These are phyloP conservation scores for Chaetomiaceae sp. DNA, from an alignment of 2,329 filamentous ascomycete genomes.

Conservation along the genomic window DNA sequence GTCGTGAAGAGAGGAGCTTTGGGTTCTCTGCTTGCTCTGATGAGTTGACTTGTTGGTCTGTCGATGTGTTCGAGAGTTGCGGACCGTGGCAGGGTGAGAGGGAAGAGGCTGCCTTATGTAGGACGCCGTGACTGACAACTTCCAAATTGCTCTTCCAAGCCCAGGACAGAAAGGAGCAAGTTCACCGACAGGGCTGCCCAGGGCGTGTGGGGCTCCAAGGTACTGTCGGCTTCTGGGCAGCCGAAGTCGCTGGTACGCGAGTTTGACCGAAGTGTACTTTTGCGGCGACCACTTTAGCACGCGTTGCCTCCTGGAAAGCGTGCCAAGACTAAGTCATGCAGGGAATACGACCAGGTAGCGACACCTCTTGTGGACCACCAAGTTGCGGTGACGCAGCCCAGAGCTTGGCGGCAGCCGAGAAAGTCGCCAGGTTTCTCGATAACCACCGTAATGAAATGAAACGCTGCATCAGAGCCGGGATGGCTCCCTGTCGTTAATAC, in stretches of 20 bases:
- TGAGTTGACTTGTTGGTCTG: conserved; percentile 19
- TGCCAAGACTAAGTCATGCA: conserved; percentile 18
- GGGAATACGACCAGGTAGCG: conserved; percentile 16
- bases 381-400: conserved; percentile 31
- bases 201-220: conserved; percentile 20
- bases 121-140: conserved; percentile 22
- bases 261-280: conserved; percentile 16
- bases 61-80: conserved; percentile 20
- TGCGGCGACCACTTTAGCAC: background rate
- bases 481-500: conserved; percentile 22
- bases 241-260: conserved; percentile 20
- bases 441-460: conserved; percentile 25
- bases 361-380: conserved; percentile 8
- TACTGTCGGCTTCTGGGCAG: conserved; percentile 15
- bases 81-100: conserved; percentile 14
- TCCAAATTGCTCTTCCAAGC: conserved; percentile 26
- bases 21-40: conserved; percentile 14
- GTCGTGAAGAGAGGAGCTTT: conserved; percentile 4
- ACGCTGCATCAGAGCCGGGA: conserved; percentile 24
- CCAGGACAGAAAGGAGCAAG: conserved; percentile 21
- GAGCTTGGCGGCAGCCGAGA: conserved; percentile 22
- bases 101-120: conserved; percentile 27
- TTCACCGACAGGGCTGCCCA: conserved; percentile 26
- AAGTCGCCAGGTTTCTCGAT: conserved; percentile 24
- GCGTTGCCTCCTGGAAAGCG: conserved; percentile 2